phyloP scores from a whole-genome alignment of 1,284 basidiomycete species.

The Irpex lacteus region DNA sequence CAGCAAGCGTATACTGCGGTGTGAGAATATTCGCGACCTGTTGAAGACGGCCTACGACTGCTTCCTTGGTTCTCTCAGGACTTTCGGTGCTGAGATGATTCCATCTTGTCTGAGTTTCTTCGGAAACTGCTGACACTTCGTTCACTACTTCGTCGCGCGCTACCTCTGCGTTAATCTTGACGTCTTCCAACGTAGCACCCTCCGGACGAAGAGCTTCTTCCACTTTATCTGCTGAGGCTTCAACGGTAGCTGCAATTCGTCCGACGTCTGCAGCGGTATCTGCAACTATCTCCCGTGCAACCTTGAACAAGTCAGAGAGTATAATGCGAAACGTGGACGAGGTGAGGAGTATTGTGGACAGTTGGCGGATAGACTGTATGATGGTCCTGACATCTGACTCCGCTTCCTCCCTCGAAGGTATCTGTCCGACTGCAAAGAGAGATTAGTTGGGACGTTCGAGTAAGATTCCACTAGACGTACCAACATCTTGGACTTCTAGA shows the following conservation, averaged over 20 bases:
- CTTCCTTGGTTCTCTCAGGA: conserved; percentile 30
- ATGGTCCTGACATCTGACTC: background rate
- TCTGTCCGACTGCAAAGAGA: background rate
- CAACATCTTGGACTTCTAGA: conserved; percentile 7
- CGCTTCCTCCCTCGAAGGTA: background rate
- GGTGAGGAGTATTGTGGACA: background rate
- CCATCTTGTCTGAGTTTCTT: conserved; percentile 17
- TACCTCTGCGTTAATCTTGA: background rate
- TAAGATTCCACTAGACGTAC: background rate
- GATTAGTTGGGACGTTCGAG: background rate
- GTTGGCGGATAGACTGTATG: background rate
- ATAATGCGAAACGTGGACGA: conserved; percentile 2
- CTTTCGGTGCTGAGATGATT: conserved; percentile 17
- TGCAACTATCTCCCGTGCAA: background rate
- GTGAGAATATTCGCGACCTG: conserved; percentile 28
- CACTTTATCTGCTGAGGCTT: conserved; percentile 1
- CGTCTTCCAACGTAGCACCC: background rate
- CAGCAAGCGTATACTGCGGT: background rate
- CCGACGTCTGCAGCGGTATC: background rate
- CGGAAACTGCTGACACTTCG: conserved; percentile 12
- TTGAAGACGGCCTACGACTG: conserved; percentile 35
- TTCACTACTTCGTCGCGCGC: conserved; percentile 10
- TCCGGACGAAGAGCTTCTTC: background rate
- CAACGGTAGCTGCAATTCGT: background rate
- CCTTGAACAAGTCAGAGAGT: conserved; percentile 1